phyloP scores from a whole-genome alignment of 768 basidiomycete genomes.

The Gloeostereum incarnatum region DNA sequence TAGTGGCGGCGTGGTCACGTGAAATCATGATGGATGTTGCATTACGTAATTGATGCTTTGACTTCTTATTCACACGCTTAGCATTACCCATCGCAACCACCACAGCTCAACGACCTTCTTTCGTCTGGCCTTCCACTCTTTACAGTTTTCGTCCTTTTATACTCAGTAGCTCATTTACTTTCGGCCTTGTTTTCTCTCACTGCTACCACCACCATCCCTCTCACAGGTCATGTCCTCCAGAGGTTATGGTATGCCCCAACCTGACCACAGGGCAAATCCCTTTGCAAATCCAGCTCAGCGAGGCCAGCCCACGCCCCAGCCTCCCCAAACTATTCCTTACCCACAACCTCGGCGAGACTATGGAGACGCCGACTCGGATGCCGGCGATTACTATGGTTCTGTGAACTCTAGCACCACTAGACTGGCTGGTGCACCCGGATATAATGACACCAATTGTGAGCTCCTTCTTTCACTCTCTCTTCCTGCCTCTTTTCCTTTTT shows the following conservation, averaged over 20 bases:
- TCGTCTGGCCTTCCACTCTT: no score
- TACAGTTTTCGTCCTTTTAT: no score
- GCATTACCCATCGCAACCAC: no score
- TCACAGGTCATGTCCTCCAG: constrained; percentile 19
- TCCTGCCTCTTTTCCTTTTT: constrained; percentile 3
- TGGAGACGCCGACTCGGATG: constrained; percentile 35
- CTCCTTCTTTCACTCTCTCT: constrained; percentile 13
- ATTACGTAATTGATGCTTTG: no score
- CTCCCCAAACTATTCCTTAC: constrained; percentile 9
- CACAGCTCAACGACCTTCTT: no score
- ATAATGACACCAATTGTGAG: constrained; percentile 6
- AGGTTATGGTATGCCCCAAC: constrained; percentile 27
- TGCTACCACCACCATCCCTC: not conserved
- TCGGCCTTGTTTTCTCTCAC: not conserved
- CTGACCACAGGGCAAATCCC: constrained; percentile 17
- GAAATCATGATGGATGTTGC: constrained; percentile 1
- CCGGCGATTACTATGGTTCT: constrained; percentile 42
- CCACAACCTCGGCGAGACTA: constrained; percentile 26
- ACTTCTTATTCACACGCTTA: no score
- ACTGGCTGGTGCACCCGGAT: constrained; percentile 34
- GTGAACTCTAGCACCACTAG: constrained; percentile 46
- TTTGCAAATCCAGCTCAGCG: constrained; percentile 14
- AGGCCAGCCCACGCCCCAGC: constrained; percentile 8
- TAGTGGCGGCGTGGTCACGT: no score
- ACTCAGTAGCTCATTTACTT: no score